Evolutionary conservation across 202 grass and related monocot species (phyloP), one percentile per base, ranked within the genome.

Genomic region (Schoenoplectus triqueter): DNA sequence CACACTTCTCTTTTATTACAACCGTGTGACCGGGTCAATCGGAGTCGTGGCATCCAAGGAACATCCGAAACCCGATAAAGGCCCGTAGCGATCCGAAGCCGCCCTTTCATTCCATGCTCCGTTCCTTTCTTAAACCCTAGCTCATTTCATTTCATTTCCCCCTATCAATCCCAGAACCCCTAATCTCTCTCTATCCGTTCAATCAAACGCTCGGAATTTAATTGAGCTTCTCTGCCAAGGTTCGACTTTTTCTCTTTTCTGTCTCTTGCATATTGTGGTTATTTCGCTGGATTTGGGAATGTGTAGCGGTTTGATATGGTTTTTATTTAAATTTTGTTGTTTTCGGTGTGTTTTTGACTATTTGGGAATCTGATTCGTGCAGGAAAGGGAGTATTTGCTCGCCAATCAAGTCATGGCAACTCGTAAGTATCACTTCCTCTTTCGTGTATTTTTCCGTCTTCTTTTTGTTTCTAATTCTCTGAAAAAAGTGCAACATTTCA

Each of bases 331-430:
- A 31, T 74, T 52, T 31, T 57, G 10, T 44, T 72, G 0, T 50
- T 45, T 73, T 19, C 75, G 50, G 17, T 2, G 0, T 9, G 49
- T 77, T 3, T 17, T 86, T 31, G 86, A 55, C 86, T 69, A 44
- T 54, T 71, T 76, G 4, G n/a, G 49, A 48, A 19, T 90, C 84
- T 92, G 21, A 66, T 88, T 75, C 85, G 89, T 83, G 85, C 84
- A 88, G 86, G 86, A 62, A 81, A 80, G 15, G 10, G 73, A 75
- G 7, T 68, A 63, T 3, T 65, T 81, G 6, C 17, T 77, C 22
- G 62, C 18, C 64, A 64, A 65, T 65, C 89, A 86, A 64, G 69
- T 69, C 91, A 95, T 93, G 93, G 93, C 89, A 57, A 93, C 73
- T 54, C 93, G 93, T 95, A 85, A 87, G 93, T 86, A 60, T 72